phyloP scores from a whole-genome alignment of 768 basidiomycete species.

The Pilatotrama ljubarskyi region DNA sequence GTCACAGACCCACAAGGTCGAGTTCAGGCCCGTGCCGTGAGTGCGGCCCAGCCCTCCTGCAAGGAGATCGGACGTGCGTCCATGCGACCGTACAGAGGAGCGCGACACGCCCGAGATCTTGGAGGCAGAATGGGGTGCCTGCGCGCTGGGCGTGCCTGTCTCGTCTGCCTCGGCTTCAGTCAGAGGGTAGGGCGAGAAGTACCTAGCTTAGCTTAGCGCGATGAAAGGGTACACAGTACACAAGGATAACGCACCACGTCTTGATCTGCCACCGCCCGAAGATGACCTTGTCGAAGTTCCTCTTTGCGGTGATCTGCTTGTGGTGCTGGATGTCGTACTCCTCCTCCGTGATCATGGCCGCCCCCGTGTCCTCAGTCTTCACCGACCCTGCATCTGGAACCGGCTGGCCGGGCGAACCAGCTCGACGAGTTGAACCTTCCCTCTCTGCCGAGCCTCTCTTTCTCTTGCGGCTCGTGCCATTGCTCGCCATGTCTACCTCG shows the following conservation, averaged over 20 bases:
- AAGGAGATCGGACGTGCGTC: constrained; percentile 72
- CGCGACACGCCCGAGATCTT: constrained; percentile 51
- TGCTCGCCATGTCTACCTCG: constrained; percentile 25
- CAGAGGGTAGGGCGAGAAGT: constrained; percentile 90
- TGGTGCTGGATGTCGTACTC: constrained; percentile 70
- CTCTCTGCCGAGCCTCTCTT: constrained; percentile 22
- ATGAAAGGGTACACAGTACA: not conserved
- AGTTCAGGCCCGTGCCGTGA: constrained; percentile 45
- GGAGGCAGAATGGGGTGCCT: constrained; percentile 14
- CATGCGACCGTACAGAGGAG: constrained; percentile 57
- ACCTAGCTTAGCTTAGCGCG: constrained; percentile 49
- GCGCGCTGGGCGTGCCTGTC: constrained; percentile 25
- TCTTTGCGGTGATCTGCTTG: constrained; percentile 62
- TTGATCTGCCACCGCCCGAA: constrained; percentile 87
- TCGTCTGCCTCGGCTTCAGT: constrained; percentile 67
- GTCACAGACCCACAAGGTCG: constrained; percentile 81
- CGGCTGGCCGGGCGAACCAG: constrained; percentile 14
- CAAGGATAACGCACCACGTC: constrained; percentile 65
- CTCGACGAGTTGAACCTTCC: constrained; percentile 1
- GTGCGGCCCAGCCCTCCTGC: constrained; percentile 60
- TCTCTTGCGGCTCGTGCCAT: constrained; percentile 28
- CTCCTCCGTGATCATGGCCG: constrained; percentile 55
- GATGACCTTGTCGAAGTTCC: constrained; percentile 86
- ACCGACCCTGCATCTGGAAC: constrained; percentile 12
- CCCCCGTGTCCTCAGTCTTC: constrained; percentile 18